Evolutionary conservation across 2,329 filamentous ascomycete species (phyloP).

Genomic region (Aulographum hederae): DNA sequence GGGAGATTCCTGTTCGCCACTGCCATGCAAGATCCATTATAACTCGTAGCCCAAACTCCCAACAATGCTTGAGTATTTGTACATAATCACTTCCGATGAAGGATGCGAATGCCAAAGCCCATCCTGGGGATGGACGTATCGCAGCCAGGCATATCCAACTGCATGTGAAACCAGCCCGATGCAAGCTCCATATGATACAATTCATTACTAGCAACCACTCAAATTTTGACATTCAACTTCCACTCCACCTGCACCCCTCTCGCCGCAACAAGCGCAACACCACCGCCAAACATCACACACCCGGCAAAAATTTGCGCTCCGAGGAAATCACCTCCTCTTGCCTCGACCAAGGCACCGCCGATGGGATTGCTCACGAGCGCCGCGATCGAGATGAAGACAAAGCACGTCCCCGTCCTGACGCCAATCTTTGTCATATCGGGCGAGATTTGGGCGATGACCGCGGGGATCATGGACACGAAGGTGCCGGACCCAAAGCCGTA

Average conservation of each 20-base stretch:
- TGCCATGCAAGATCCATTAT: too few species aligned
- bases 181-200: too few species aligned
- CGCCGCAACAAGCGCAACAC: constrained; percentile 1
- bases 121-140: too few species aligned
- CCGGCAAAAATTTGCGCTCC: constrained; percentile 2
- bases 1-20: too few species aligned
- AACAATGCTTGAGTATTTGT: too few species aligned
- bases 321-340: constrained; percentile 2
- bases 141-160: too few species aligned
- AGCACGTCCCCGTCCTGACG: constrained; percentile 45
- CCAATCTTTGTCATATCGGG: constrained; percentile 49
- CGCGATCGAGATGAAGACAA: constrained; percentile 42
- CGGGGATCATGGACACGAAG: constrained; percentile 43
- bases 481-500: constrained; percentile 54
- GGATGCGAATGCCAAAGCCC: too few species aligned
- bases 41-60: too few species aligned
- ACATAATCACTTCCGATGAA: too few species aligned
- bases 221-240: too few species aligned
- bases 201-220: too few species aligned
- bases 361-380: constrained; percentile 51
- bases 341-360: constrained; percentile 25
- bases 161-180: too few species aligned
- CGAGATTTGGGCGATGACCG: constrained; percentile 51
- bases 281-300: background rate
- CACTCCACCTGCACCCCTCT: constrained; percentile 1